Percentiles rank a stretch among this genome's conserved stretches.
Evolutionary conservation across 768 basidiomycete genomes (phyloP).

Genomic region (Leccinum longicurvipes): DNA sequence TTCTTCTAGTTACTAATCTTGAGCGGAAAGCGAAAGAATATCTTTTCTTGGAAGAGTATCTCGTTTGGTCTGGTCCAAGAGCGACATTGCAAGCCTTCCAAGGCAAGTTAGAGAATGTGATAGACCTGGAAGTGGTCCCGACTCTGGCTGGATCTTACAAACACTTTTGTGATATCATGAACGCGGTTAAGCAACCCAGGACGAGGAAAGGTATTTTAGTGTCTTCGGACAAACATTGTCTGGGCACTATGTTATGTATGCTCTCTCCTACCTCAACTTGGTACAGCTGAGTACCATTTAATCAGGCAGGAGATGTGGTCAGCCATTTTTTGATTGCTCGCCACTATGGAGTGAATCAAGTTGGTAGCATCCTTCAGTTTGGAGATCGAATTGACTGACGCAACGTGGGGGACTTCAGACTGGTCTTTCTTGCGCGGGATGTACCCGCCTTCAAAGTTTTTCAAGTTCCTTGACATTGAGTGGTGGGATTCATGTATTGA

Average conservation of each 20-base stretch:
- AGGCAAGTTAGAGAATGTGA: constrained; percentile 1
- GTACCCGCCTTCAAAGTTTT: constrained; percentile 11
- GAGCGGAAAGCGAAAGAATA: background rate
- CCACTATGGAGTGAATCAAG: constrained; percentile 12
- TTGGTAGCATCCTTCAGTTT: constrained; percentile 1
- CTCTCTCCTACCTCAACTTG: background rate
- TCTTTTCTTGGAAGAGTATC: constrained; percentile 6
- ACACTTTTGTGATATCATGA: constrained; percentile 8
- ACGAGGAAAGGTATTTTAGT: background rate
- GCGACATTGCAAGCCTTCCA: constrained; percentile 11
- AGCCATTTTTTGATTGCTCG: background rate
- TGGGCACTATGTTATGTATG: constrained; percentile 7
- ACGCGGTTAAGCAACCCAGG: background rate
- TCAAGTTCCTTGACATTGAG: constrained; percentile 8
- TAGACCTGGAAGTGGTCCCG: constrained; percentile 11
- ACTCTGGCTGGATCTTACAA: constrained; percentile 1
- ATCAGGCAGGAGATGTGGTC: constrained; percentile 5
- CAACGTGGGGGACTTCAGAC: constrained; percentile 1
- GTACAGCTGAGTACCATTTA: background rate
- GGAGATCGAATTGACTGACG: background rate
- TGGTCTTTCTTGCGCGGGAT: constrained; percentile 15
- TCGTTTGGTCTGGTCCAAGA: constrained; percentile 12
- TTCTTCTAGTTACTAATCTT: background rate
- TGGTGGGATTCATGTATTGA: constrained; percentile 12
- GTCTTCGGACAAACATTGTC: background rate